Conservation (phyloP, 2,329 filamentous ascomycete species). For the Hirsutella minnesotensis region DNA sequence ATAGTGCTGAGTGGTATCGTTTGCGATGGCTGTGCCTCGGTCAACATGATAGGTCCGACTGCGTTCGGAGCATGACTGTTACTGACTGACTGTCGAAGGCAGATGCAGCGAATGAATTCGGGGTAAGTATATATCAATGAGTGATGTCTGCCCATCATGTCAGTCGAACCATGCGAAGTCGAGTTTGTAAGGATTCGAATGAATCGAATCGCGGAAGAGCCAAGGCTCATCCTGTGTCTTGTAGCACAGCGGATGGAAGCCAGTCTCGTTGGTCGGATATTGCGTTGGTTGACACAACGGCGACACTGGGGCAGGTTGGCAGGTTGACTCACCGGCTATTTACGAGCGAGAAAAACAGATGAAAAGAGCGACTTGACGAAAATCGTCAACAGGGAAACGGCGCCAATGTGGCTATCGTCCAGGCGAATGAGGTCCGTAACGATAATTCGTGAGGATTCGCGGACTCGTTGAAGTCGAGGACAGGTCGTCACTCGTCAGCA, state of each 20-base stretch:
- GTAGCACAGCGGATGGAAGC: too few species aligned
- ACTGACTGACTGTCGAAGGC: slow-evolving; percentile 35
- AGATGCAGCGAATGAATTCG: slow-evolving; percentile 47
- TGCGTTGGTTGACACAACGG: background rate
- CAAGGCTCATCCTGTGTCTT: too few species aligned
- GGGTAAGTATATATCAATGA: slow-evolving; percentile 37
- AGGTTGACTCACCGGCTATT: slow-evolving; percentile 9
- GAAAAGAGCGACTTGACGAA: slow-evolving; percentile 37
- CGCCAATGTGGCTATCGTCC: slow-evolving; percentile 13
- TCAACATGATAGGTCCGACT: background rate
- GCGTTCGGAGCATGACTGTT: background rate
- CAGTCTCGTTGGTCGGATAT: background rate
- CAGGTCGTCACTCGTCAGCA: slow-evolving; percentile 15
- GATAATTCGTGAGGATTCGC: slow-evolving; percentile 6
- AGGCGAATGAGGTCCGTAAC: slow-evolving; percentile 11
- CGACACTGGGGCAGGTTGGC: background rate
- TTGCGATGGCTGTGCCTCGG: slow-evolving; percentile 3
- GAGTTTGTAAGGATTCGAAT: too few species aligned
- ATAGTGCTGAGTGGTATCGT: background rate
- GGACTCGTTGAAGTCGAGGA: slow-evolving; percentile 10
- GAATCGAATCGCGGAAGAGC: too few species aligned
- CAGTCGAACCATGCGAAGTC: too few species aligned
- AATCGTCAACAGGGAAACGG: slow-evolving; percentile 24
- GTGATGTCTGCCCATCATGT: slow-evolving; percentile 25
- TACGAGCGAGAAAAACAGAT: slow-evolving; percentile 3